Evolutionary conservation across 2,329 filamentous ascomycete genomes (phyloP).

Genomic region (Colletotrichum navitas): DNA sequence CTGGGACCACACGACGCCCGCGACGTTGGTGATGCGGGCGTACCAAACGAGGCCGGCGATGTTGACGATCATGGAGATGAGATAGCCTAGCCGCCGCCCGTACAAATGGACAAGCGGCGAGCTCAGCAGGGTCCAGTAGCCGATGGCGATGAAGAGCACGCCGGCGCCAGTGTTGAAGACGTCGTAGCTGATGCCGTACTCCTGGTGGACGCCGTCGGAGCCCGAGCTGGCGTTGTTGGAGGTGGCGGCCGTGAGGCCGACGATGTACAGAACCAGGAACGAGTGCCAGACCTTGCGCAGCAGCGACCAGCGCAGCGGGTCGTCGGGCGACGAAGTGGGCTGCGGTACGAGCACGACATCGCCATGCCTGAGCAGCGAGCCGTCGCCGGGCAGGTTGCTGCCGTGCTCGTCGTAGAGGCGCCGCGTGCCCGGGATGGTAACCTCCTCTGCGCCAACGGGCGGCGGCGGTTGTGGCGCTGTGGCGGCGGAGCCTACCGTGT

Average conservation of each 20-base stretch:
- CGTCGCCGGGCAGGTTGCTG: slow-evolving; percentile 23
- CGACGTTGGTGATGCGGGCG: slow-evolving; percentile 56
- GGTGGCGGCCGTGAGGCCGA: slow-evolving; percentile 67
- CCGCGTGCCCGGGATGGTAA: slow-evolving; percentile 38
- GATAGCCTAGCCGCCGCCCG: slow-evolving; percentile 66
- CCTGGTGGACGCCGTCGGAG: slow-evolving; percentile 61
- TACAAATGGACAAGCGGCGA: slow-evolving; percentile 67
- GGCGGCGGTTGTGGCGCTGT: background rate
- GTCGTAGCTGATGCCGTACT: slow-evolving; percentile 64
- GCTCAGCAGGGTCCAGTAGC: slow-evolving; percentile 66
- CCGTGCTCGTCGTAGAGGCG: slow-evolving; percentile 37
- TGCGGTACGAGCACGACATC: slow-evolving; percentile 66
- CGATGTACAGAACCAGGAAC: slow-evolving; percentile 64
- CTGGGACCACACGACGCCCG: slow-evolving; percentile 67
- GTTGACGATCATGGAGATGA: slow-evolving; percentile 63
- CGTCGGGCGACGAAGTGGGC: slow-evolving; percentile 65
- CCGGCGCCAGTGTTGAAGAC: slow-evolving; percentile 69
- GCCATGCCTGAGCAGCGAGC: slow-evolving; percentile 45
- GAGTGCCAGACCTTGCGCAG: slow-evolving; percentile 64
- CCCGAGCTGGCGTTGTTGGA: slow-evolving; percentile 68
- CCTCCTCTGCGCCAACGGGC: slow-evolving; percentile 14
- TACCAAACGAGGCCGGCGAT: slow-evolving; percentile 67
- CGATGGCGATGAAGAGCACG: slow-evolving; percentile 67
- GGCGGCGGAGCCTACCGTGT: slow-evolving; percentile 9
- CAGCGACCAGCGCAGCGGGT: slow-evolving; percentile 64